Evolutionary conservation across 148 eudicot genomes (phyloP).

Genomic region (Pharnaceum exiguum): DNA sequence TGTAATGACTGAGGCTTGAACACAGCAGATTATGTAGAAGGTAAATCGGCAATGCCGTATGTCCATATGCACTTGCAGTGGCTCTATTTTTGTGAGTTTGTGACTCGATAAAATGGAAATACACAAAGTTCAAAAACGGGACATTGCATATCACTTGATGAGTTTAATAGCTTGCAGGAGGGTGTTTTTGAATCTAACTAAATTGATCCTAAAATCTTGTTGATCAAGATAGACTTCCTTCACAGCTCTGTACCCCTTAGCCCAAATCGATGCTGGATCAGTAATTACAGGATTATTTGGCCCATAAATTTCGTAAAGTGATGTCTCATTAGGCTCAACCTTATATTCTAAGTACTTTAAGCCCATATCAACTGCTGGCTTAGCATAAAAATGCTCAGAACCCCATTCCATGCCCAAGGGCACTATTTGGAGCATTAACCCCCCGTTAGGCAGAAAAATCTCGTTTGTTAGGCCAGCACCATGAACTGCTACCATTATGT

Average conservation of each 20-base stretch:
- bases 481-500: slow-evolving; percentile 49
- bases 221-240: slow-evolving; percentile 66
- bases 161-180: too few species aligned
- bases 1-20: too few species aligned
- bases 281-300: slow-evolving; percentile 19
- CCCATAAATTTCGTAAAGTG: slow-evolving; percentile 25
- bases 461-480: slow-evolving; percentile 58
- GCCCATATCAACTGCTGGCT: slow-evolving; percentile 41
- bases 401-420: slow-evolving; percentile 44
- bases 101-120: too few species aligned
- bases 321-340: slow-evolving; percentile 43
- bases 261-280: slow-evolving; percentile 15
- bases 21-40: too few species aligned
- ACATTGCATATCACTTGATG: too few species aligned
- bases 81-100: too few species aligned
- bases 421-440: slow-evolving; percentile 50
- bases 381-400: slow-evolving; percentile 28
- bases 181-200: slow-evolving; percentile 59
- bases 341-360: slow-evolving; percentile 46
- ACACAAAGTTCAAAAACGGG: too few species aligned
- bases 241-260: slow-evolving; percentile 59
- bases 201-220: slow-evolving; percentile 72
- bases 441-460: slow-evolving; percentile 46
- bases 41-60: too few species aligned
- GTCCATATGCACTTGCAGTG: too few species aligned